Evolutionary conservation across 1,284 basidiomycete species (phyloP).

Genomic region (Stygiomarasmius scandens): DNA sequence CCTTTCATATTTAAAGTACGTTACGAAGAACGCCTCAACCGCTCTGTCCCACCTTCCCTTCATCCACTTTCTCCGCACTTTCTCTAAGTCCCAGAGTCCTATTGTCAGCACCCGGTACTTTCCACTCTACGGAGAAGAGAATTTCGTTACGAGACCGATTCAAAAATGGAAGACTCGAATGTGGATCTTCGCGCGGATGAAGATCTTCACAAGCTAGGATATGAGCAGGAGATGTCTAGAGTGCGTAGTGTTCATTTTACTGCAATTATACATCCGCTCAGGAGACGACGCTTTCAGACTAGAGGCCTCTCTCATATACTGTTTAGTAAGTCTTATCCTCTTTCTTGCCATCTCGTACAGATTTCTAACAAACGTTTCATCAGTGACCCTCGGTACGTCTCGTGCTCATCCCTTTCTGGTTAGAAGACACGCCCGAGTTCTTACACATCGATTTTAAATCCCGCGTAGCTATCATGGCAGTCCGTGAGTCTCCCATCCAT

Average conservation of each 20-base stretch:
- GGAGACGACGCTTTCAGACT: constrained; percentile 31
- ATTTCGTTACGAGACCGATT: background rate
- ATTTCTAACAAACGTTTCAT: background rate
- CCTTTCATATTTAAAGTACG: too few relatives aligned
- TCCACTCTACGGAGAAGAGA: too few relatives aligned
- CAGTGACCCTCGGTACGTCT: constrained; percentile 49
- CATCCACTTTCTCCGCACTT: too few relatives aligned
- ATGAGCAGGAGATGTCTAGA: constrained; percentile 23
- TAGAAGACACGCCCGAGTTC: background rate
- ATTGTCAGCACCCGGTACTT: too few relatives aligned
- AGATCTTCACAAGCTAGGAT: constrained; percentile 35
- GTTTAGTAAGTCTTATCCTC: constrained; percentile 45
- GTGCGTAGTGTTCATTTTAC: background rate
- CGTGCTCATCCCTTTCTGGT: background rate
- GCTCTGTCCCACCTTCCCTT: too few relatives aligned
- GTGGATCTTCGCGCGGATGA: constrained; percentile 11
- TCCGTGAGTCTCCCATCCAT: constrained; percentile 26
- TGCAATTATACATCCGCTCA: background rate
- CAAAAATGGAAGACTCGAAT: background rate
- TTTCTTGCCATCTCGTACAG: background rate
- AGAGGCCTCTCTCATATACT: constrained; percentile 48
- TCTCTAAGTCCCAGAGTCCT: too few relatives aligned
- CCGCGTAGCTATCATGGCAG: background rate
- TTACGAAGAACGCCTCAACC: too few relatives aligned
- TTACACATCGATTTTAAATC: background rate